phyloP scores from a whole-genome alignment of 1,284 basidiomycete species.

The Ustilago bromivora region DNA sequence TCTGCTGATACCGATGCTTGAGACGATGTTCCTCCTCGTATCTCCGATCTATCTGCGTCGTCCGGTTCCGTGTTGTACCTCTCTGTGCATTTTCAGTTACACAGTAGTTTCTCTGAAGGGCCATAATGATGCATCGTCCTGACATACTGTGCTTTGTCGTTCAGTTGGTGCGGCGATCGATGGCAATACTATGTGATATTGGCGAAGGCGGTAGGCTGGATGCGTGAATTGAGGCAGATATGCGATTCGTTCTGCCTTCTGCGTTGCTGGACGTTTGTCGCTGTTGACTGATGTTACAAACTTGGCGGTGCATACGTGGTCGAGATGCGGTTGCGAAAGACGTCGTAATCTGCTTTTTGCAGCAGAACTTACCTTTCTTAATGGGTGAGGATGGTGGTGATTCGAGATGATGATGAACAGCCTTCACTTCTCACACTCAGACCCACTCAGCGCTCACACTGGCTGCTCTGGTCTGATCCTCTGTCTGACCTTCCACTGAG shows the following conservation, averaged over 20 bases:
- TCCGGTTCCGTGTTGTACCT: no score
- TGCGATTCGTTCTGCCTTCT: not conserved
- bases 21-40: no score
- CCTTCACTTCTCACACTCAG: slow-evolving; percentile 6
- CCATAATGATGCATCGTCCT: not conserved
- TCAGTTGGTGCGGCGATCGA: not conserved
- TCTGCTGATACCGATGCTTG: no score
- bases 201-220: not conserved
- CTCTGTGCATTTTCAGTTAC: no score
- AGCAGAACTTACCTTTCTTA: slow-evolving; percentile 47
- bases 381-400: slow-evolving; percentile 51
- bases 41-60: no score
- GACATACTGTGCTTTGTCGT: not conserved
- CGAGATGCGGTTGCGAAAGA: slow-evolving; percentile 20
- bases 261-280: not conserved
- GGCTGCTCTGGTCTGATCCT: not conserved
- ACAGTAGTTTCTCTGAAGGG: no score
- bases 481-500: slow-evolving; percentile 1
- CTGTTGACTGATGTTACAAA: not conserved
- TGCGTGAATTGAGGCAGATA: not conserved
- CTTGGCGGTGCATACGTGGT: not conserved
- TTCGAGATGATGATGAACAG: slow-evolving; percentile 35
- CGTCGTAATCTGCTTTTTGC: slow-evolving; percentile 2
- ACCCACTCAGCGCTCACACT: slow-evolving; percentile 8
- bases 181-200: not conserved